A percentile compares a stretch with the other conserved stretches of the same genome.
phyloP scores from a whole-genome alignment of 163 green algal species.

The Coccomyxa subellipsoidea region DNA sequence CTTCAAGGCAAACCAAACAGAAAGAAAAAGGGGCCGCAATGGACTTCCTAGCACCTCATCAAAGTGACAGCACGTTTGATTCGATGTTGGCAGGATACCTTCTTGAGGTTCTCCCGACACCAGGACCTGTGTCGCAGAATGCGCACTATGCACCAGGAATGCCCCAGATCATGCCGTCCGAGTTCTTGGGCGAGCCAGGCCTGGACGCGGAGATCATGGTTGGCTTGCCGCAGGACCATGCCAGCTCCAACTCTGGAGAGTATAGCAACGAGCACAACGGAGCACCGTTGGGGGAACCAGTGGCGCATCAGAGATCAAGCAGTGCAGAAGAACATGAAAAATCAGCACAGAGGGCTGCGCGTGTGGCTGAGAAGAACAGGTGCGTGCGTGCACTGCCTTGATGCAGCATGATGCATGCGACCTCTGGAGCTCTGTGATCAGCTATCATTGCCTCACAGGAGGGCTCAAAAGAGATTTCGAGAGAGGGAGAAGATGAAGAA shows the following conservation, averaged over 20 bases:
- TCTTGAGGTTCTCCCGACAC: not conserved
- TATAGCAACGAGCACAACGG: not conserved
- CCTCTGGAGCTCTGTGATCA: too few species aligned
- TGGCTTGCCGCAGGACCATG: not conserved
- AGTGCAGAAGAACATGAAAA: not conserved
- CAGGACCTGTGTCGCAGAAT: not conserved
- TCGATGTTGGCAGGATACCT: not conserved
- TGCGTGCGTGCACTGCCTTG: not conserved
- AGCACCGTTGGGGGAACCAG: not conserved
- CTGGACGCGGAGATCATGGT: not conserved
- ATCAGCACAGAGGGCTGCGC: too few species aligned
- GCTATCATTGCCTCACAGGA: not conserved
- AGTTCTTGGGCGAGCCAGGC: not conserved
- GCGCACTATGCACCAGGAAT: not conserved
- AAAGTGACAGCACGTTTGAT: too few species aligned
- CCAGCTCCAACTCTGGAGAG: not conserved
- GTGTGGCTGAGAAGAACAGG: not conserved
- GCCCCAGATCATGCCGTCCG: not conserved
- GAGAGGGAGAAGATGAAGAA: slow-evolving; percentile 1
- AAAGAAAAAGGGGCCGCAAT: too few species aligned
- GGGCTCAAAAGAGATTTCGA: not conserved
- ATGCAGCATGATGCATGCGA: not conserved
- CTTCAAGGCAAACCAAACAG: too few species aligned
- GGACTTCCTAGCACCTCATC: not conserved
- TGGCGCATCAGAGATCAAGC: not conserved